A percentile compares a stretch with the other conserved stretches of the same genome.
phyloP scores from a whole-genome alignment of 768 basidiomycete species.

The Mycena haematopus region DNA sequence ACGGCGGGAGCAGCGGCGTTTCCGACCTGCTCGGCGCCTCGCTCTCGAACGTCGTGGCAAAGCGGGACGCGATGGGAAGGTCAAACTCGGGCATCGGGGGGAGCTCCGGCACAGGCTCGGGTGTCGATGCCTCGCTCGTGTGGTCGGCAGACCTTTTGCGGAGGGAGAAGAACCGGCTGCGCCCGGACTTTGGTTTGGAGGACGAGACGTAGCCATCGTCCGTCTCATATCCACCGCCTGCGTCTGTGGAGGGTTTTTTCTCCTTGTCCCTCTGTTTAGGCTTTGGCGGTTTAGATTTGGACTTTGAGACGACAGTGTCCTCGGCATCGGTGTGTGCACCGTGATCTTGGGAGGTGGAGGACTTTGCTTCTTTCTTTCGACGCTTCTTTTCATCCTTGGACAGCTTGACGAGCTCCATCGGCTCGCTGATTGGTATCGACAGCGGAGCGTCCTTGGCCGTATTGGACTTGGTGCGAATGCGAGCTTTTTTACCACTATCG shows the following conservation, averaged over 20 bases:
- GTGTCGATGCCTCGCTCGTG: constrained; percentile 14
- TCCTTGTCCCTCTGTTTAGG: constrained; percentile 36
- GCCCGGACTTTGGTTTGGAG: constrained; percentile 41
- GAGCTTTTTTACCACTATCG: constrained; percentile 39
- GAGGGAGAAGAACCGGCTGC: constrained; percentile 49
- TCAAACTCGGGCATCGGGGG: constrained; percentile 39
- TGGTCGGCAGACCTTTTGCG: constrained; percentile 39
- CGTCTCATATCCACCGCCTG: constrained; percentile 33
- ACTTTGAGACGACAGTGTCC: constrained; percentile 20
- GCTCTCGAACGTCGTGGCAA: constrained; percentile 45
- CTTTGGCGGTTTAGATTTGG: constrained; percentile 19
- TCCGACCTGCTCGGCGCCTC: constrained; percentile 8
- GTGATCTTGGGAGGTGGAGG: constrained; percentile 29
- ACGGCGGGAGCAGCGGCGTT: constrained; percentile 24
- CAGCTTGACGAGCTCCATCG: constrained; percentile 32
- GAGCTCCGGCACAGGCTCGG: constrained; percentile 31
- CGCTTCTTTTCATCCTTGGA: constrained; percentile 33
- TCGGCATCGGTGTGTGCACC: constrained; percentile 26
- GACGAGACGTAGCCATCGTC: constrained; percentile 36
- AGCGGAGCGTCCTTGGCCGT: constrained; percentile 33
- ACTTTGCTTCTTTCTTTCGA: constrained; percentile 23
- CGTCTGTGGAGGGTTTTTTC: constrained; percentile 17
- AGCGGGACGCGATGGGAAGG: constrained; percentile 55
- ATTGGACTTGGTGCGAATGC: constrained; percentile 36
- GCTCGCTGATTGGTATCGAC: constrained; percentile 32